These are phyloP conservation scores for Sarocladium brachiariae DNA, from an alignment of 2,329 filamentous ascomycete species.

Conservation along the genomic window DNA sequence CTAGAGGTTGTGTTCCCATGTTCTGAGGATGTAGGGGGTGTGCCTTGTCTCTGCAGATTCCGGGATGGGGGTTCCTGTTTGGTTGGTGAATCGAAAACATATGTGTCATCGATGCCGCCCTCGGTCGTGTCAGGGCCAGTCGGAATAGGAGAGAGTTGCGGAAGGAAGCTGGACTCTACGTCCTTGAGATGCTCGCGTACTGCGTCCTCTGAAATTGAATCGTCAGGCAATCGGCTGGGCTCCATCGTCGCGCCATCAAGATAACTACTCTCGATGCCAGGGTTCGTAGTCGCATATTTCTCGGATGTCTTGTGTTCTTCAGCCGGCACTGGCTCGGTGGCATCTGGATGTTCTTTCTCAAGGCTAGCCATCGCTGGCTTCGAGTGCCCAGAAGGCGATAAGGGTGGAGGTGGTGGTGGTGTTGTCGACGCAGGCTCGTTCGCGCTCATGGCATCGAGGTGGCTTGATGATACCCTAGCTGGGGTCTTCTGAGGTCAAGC, in stretches of 20 bases:
- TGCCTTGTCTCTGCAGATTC: neutral
- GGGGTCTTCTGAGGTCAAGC: neutral
- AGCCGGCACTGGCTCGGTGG: neutral
- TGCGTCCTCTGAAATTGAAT: conserved; percentile 46
- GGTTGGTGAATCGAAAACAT: conserved; percentile 44
- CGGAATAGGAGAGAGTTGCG: conserved; percentile 49
- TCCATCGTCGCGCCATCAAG: conserved; percentile 34
- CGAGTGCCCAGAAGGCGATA: neutral
- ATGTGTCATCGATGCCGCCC: conserved; percentile 47
- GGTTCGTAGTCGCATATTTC: neutral
- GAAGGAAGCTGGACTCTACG: conserved; percentile 59
- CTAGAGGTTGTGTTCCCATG: conserved; percentile 39
- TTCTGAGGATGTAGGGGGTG: conserved; percentile 19
- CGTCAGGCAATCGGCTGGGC: conserved; percentile 26
- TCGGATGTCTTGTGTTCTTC: neutral
- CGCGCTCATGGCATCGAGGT: neutral
- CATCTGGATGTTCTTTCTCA: neutral
- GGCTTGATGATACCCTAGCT: neutral
- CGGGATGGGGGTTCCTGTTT: conserved; percentile 26
- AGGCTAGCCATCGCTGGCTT: neutral
- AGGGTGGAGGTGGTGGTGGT: neutral
- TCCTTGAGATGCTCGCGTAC: conserved; percentile 53
- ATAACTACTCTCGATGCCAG: conserved; percentile 25
- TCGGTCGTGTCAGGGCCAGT: conserved; percentile 31
- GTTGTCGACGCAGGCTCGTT: neutral